Conservation (phyloP, 164 flowering plant genomes). For the Amborella trichopoda region DNA sequence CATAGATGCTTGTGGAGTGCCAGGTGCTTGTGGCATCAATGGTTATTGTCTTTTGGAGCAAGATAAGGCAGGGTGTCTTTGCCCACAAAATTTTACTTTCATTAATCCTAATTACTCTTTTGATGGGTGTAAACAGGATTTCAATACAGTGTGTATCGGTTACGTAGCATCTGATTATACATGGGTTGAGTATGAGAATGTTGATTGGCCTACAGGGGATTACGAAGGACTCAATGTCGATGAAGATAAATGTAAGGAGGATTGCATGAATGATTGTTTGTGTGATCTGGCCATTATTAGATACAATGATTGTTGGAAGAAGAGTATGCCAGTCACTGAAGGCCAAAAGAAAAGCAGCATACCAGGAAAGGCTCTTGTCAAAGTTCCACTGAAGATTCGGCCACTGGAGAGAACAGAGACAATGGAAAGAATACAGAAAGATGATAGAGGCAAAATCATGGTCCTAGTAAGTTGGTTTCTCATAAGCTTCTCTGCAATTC, state of each 20-base stretch:
- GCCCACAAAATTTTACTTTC: conserved; percentile 15
- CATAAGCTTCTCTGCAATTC: too few relatives aligned
- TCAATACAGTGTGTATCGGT: conserved; percentile 11
- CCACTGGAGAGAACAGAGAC: too few relatives aligned
- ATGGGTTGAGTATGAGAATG: conserved; percentile 4
- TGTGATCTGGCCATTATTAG: conserved; percentile 21
- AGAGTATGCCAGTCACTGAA: conserved; percentile 24
- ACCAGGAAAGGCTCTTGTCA: conserved; percentile 10
- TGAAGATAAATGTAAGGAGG: conserved; percentile 16
- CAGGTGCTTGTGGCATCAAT: not conserved
- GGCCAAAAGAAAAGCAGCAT: conserved; percentile 8
- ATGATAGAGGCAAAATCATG: too few relatives aligned
- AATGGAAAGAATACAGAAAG: too few relatives aligned
- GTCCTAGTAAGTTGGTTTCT: too few relatives aligned
- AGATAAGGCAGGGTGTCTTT: conserved; percentile 12
- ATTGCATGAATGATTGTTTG: conserved; percentile 27
- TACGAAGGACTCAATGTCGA: conserved; percentile 6
- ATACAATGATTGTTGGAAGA: conserved; percentile 24
- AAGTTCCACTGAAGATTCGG: conserved; percentile 7
- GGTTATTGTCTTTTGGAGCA: not conserved
- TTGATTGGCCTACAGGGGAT: conserved; percentile 24
- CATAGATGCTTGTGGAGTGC: not conserved
- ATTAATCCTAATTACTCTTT: conserved; percentile 10
- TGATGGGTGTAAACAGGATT: conserved; percentile 21
- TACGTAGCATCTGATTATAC: conserved; percentile 3